Base-by-base conservation (phyloP, 2,329 filamentous ascomycete species). In the Rugonectria rugulosa region DNA sequence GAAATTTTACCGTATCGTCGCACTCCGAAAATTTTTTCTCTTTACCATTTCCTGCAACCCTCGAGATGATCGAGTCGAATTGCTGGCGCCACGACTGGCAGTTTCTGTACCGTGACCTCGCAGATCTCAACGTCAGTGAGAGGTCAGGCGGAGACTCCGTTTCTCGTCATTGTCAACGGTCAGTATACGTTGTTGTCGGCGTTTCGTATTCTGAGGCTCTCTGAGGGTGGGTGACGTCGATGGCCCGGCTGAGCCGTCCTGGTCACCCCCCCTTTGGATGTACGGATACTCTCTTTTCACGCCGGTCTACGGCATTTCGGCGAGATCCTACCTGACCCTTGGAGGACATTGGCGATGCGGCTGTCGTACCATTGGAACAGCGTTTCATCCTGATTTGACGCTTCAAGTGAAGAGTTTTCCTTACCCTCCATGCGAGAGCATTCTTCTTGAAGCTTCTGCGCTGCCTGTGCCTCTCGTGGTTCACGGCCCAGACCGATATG, bases 1-100 rank as follows among this genome's bases (percentile, higher is more conserved):
- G 60, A 65, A 68, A 68, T 62, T 62, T 57, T 53, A 53, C 56
- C 61, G 59, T 68, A 66, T 68, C 63, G 48, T 57, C 53, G 19
- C 51, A 11, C 48, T 9, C 43, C 38, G 20, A 41, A 59, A 56
- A 34, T 29, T 46, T 59, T 56, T 37, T 66, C 57, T 53, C 56
- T 32, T 21, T 21, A 23, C 7, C 37, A 23, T 31, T 34, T 54
- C 48, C 52, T 63, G 63, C 64, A 67, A 67, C 62, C 60, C 60
- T 49, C 59, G 36, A 62, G 43, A 59, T 53, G 52, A 63, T 60
- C 52, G 54, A 54, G 56, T 57, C 44, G 53, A 52, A 36, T 51
- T 56, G 38, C 47, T 61, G 42, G 50, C 53, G 60, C 64, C 60
- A 67, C 54, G 55, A 64, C 41, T 53, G 40, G 44, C 40, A 15